Conservation (phyloP, 2,329 filamentous ascomycete species). For the Nigrospora osmanthi region DNA sequence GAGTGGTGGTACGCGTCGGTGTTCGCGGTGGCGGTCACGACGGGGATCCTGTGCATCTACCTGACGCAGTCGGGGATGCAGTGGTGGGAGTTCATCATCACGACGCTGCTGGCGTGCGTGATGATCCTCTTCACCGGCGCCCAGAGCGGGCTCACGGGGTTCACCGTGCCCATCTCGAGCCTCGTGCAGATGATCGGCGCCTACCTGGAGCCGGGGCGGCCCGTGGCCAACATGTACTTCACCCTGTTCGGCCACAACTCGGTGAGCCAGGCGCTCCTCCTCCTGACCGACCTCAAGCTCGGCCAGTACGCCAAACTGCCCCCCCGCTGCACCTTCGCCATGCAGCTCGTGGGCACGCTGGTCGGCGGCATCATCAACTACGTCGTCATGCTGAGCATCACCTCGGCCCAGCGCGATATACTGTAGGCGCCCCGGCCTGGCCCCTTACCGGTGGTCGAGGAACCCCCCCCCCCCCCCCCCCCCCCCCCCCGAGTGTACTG, state of each 20-base stretch:
- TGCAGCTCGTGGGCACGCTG: slow-evolving; percentile 22
- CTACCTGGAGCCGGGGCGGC: slow-evolving; percentile 32
- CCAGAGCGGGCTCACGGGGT: slow-evolving; percentile 27
- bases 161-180: slow-evolving; percentile 26
- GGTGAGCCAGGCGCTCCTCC: slow-evolving; percentile 21
- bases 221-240: slow-evolving; percentile 36
- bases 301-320: slow-evolving; percentile 5
- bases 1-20: slow-evolving; percentile 32
- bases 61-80: slow-evolving; percentile 25
- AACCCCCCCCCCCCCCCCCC: too few species aligned
- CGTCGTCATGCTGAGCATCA: slow-evolving; percentile 27
- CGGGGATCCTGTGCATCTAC: slow-evolving; percentile 30
- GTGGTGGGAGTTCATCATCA: slow-evolving; percentile 33
- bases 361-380: slow-evolving; percentile 29
- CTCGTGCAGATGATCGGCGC: slow-evolving; percentile 39
- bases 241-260: slow-evolving; percentile 25
- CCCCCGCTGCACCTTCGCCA: slow-evolving; percentile 4
- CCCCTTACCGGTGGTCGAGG: too few species aligned
- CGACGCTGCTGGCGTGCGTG: slow-evolving; percentile 23
- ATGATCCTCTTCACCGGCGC: slow-evolving; percentile 32
- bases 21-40: slow-evolving; percentile 22
- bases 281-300: slow-evolving; percentile 19
- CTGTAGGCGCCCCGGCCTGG: slow-evolving; percentile 6
- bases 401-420: slow-evolving; percentile 24
- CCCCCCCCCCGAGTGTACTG: too few species aligned